Conservation (phyloP, 352 stramenopile species). For the Aphanomyces stellatus region DNA sequence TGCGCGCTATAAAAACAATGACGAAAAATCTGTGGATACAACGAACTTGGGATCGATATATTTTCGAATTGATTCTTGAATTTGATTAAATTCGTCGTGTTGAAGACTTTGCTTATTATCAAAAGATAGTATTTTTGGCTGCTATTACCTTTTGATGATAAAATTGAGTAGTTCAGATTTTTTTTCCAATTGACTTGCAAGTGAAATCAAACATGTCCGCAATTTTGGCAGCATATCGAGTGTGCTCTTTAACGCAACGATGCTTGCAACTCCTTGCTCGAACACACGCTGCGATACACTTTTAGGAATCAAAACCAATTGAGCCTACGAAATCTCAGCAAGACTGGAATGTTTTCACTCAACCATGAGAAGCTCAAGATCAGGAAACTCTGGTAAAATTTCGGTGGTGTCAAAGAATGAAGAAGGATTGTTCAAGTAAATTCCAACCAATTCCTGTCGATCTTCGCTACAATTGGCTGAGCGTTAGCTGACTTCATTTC, state of each 20-base stretch:
- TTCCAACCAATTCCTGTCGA: constrained; percentile 57
- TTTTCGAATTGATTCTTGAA: constrained; percentile 52
- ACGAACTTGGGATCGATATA: constrained; percentile 67
- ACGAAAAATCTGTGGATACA: neutral
- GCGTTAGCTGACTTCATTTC: neutral
- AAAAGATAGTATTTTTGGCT: neutral
- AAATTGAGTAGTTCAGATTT: constrained; percentile 46
- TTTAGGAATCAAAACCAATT: constrained; percentile 74
- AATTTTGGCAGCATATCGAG: constrained; percentile 57
- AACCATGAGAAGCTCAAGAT: constrained; percentile 73
- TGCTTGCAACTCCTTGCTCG: constrained; percentile 58
- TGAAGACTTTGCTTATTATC: constrained; percentile 27
- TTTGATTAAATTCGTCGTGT: constrained; percentile 42
- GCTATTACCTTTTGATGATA: constrained; percentile 45
- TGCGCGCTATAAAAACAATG: constrained; percentile 34
- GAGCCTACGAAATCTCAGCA: constrained; percentile 21
- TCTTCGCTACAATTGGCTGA: constrained; percentile 29
- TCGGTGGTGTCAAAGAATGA: constrained; percentile 80
- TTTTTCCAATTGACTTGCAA: constrained; percentile 25
- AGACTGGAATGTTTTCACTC: neutral
- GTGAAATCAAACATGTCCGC: constrained; percentile 36
- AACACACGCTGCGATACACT: constrained; percentile 59
- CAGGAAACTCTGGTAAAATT: constrained; percentile 53
- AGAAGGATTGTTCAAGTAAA: constrained; percentile 69
- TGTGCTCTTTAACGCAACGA: constrained; percentile 80